phyloP scores from a whole-genome alignment of 192 early-diverging fungal genomes.

The Gamsiella multidivaricata region DNA sequence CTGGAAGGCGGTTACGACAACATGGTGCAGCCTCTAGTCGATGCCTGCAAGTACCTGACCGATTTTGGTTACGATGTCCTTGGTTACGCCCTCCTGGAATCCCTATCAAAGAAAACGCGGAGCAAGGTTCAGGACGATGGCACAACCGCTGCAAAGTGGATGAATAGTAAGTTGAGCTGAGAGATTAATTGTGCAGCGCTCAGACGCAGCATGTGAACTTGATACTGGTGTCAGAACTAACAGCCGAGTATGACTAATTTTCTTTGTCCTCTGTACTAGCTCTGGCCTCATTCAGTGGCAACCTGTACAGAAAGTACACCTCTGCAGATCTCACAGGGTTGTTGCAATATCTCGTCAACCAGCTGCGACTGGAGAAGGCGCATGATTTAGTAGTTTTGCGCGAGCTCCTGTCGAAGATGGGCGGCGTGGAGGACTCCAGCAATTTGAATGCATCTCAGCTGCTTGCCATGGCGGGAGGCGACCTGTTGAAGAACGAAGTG shows the following conservation, averaged over 20 bases:
- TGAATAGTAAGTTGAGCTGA: conserved; percentile 61
- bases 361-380: conserved; percentile 64
- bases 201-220: no score
- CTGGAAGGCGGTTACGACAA: conserved; percentile 79
- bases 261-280: conserved; percentile 15
- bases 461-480: conserved; percentile 70
- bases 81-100: conserved; percentile 73
- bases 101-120: conserved; percentile 66
- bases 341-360: conserved; percentile 73
- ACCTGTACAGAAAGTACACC: conserved; percentile 70
- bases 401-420: conserved; percentile 78
- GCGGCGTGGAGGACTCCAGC: conserved; percentile 71
- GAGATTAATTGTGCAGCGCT: no score
- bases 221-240: no score
- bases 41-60: conserved; percentile 79
- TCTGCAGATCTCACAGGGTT: conserved; percentile 72
- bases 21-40: conserved; percentile 76
- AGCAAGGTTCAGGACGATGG: conserved; percentile 73
- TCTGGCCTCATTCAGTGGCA: conserved; percentile 73
- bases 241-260: no score
- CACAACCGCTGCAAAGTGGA: conserved; percentile 68
- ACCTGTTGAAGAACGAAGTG: conserved; percentile 66
- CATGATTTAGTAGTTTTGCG: conserved; percentile 75
- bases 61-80: conserved; percentile 82
- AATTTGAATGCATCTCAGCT: conserved; percentile 69